Evolutionary conservation across 202 grass and related monocot genomes (phyloP).

Genomic region (Carex sylvatica): DNA sequence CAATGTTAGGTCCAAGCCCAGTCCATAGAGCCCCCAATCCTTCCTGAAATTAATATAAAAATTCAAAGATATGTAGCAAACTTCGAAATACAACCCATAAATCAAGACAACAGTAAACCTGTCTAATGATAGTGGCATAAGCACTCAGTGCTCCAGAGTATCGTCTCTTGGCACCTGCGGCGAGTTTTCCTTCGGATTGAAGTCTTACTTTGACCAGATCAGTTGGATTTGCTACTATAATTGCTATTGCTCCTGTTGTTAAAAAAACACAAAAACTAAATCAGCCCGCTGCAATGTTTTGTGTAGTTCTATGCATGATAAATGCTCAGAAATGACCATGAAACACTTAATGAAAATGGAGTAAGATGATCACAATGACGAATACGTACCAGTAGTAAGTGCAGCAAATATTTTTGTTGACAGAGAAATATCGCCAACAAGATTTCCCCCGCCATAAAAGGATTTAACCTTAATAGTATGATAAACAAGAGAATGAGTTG

Average conservation of each 20-base stretch:
- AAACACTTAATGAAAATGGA: not conserved
- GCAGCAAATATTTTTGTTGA: constrained; percentile 70
- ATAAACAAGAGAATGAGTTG: not conserved
- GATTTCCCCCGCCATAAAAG: constrained; percentile 49
- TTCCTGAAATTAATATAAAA: constrained; percentile 49
- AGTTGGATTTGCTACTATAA: constrained; percentile 80
- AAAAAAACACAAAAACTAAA: not conserved
- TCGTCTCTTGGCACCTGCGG: constrained; percentile 48
- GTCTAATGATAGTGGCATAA: constrained; percentile 77
- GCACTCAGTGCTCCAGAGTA: constrained; percentile 97
- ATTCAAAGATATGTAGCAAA: constrained; percentile 21
- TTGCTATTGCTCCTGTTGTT: constrained; percentile 60
- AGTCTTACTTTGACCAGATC: constrained; percentile 96
- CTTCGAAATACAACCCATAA: constrained; percentile 13
- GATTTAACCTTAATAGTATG: constrained; percentile 51
- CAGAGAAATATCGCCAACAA: constrained; percentile 45
- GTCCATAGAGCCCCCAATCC: constrained; percentile 85
- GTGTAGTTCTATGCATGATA: not conserved
- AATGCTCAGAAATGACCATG: not conserved
- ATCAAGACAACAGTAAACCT: constrained; percentile 39
- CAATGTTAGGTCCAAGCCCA: constrained; percentile 87
- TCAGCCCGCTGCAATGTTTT: not conserved
- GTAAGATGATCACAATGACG: constrained; percentile 16
- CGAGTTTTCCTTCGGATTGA: constrained; percentile 85
- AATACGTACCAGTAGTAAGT: constrained; percentile 66